phyloP scores from a whole-genome alignment of 305 asterid species.

The Solanum hybrid region DNA sequence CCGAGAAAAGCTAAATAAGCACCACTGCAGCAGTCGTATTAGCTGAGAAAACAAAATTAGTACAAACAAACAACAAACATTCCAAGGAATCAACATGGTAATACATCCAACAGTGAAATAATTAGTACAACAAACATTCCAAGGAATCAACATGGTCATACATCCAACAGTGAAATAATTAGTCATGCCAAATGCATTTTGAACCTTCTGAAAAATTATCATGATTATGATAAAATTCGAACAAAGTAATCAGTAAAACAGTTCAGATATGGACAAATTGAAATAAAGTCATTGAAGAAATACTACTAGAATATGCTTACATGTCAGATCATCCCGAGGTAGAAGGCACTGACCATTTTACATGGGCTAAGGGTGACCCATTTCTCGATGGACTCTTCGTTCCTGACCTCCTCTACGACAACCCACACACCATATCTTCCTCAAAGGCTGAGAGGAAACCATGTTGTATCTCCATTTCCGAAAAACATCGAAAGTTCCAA shows the following conservation, averaged over 20 bases:
- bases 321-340: slow-evolving; percentile 34
- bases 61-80: background rate
- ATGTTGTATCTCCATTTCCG: too few relatives aligned
- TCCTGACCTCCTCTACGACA: background rate
- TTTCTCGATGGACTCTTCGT: background rate
- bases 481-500: background rate
- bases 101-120: background rate
- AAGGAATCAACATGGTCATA: too few relatives aligned
- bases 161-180: too few relatives aligned
- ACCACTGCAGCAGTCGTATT: background rate
- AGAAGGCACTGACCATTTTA: slow-evolving; percentile 22
- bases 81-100: background rate
- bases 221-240: background rate
- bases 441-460: background rate
- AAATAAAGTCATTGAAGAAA: slow-evolving; percentile 28
- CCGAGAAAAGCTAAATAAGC: background rate
- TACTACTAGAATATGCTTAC: slow-evolving; percentile 40
- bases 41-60: background rate
- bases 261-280: slow-evolving; percentile 39
- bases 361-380: background rate
- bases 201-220: background rate
- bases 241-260: slow-evolving; percentile 31
- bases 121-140: too few relatives aligned
- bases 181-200: background rate
- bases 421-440: background rate